Conservation (phyloP, 768 basidiomycete species). For the Boletus rubroflammeus region DNA sequence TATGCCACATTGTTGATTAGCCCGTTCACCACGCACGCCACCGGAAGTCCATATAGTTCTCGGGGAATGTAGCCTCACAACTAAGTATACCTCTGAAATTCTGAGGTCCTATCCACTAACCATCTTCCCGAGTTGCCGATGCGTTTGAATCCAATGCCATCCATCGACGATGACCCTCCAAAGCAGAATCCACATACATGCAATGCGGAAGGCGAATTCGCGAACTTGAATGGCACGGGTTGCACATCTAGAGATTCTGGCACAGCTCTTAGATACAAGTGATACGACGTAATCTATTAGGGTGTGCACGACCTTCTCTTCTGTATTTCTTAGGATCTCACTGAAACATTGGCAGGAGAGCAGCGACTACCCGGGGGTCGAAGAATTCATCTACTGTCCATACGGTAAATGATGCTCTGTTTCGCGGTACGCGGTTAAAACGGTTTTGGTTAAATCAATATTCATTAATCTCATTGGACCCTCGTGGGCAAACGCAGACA, state of each 20-base stretch:
- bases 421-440: neutral
- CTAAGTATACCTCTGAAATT: neutral
- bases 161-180: neutral
- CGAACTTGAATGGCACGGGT: neutral
- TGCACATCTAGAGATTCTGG: neutral
- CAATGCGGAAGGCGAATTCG: neutral
- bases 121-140: neutral
- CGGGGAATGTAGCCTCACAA: no score
- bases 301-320: neutral
- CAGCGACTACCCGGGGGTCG: neutral
- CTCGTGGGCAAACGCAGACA: neutral
- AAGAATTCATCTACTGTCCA: neutral
- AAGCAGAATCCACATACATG: neutral
- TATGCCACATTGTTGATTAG: neutral
- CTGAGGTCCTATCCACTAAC: neutral
- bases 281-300: neutral
- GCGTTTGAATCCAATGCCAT: neutral
- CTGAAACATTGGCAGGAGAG: neutral
- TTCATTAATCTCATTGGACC: neutral
- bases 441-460: neutral
- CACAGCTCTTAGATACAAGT: neutral
- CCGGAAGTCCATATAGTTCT: neutral
- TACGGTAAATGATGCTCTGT: neutral
- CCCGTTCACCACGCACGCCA: neutral
- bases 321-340: neutral